Base-by-base conservation (phyloP, 805 yeast species). In the Yamadazyma sp. region DNA sequence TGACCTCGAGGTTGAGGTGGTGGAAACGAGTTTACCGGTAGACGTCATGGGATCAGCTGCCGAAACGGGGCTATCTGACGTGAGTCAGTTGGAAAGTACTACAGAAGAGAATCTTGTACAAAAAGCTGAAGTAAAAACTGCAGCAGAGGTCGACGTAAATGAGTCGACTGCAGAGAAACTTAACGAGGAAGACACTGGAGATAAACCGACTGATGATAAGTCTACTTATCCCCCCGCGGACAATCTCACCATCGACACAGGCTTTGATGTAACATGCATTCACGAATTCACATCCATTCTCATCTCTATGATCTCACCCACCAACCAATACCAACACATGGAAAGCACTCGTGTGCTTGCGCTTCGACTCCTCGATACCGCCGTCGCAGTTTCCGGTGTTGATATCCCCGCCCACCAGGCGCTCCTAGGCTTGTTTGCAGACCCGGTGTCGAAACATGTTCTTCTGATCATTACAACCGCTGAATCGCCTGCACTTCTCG, bases 331-430 rank as follows among this genome's bases (percentile, higher is more conserved):
- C 51, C 88, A 85, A 51, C 93, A 88, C 52, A 85, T 91, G 45
- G 96, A 91, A 57, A 74, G 87, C 18, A 82, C 96, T 0, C 76
- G 95, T 40, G 82, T 86, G 10, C 79, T 91, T 63, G 93, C 96
- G 0, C 62, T 93, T 24, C 75, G 82, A 19, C 72, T 91, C 27
- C 70, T 93, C 27, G 81, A 80, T 38, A 81, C 83, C 0, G 84
- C 95, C 1, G 71, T 93, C 33, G 98, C 93, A 59, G 81, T 86
- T 4, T 71, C 88, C 8, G 96, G 96, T 3, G 64, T 70, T 37
- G 69, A 66, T 11, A 71, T 89, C 35, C 65, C 70, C 1, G 42
- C 48, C 10, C 91, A 85, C 53, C 79, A 84, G 2, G 70, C 82
- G 3, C 64, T 90, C 31, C 73, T 87, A 55, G 74, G 71, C 13